A percentile compares a stretch with the other conserved stretches of the same genome.
Evolutionary conservation across 2,329 filamentous ascomycete species (phyloP).

Genomic region (Aquanectria penicillioides): DNA sequence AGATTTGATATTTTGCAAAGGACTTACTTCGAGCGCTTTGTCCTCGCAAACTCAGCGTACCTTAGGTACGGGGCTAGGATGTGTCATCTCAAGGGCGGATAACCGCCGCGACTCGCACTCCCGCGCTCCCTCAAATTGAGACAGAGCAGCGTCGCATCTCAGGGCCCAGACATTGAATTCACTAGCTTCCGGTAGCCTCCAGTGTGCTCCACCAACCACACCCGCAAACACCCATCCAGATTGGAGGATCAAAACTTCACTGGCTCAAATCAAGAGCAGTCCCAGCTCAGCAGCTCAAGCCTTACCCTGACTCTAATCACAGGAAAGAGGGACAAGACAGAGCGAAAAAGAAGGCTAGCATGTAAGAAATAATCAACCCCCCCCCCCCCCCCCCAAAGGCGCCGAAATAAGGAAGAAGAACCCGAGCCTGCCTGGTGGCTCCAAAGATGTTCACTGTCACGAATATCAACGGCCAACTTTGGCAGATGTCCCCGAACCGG

Average conservation of each 20-base stretch:
- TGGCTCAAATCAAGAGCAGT: too few species aligned
- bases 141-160: slow-evolving; percentile 4
- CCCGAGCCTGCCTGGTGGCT: background rate
- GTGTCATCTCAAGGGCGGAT: background rate
- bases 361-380: too few species aligned
- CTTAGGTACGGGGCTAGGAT: too few species aligned
- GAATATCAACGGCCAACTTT: slow-evolving; percentile 7
- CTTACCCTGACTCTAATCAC: background rate
- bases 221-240: slow-evolving; percentile 26
- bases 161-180: slow-evolving; percentile 24
- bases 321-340: background rate
- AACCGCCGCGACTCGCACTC: background rate
- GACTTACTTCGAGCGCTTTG: background rate
- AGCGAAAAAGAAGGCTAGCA: background rate
- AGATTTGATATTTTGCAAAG: background rate
- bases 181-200: slow-evolving; percentile 28
- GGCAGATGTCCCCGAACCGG: background rate
- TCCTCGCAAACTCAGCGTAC: background rate
- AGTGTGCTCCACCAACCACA: slow-evolving; percentile 18
- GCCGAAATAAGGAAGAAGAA: too few species aligned
- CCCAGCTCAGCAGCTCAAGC: too few species aligned
- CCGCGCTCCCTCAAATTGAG: background rate
- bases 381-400: too few species aligned
- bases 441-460: slow-evolving; percentile 5
- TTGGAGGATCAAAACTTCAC: slow-evolving; percentile 11